Base-by-base conservation (phyloP, 371 early-diverging fungal genomes). In the Lichtheimia ornata region DNA sequence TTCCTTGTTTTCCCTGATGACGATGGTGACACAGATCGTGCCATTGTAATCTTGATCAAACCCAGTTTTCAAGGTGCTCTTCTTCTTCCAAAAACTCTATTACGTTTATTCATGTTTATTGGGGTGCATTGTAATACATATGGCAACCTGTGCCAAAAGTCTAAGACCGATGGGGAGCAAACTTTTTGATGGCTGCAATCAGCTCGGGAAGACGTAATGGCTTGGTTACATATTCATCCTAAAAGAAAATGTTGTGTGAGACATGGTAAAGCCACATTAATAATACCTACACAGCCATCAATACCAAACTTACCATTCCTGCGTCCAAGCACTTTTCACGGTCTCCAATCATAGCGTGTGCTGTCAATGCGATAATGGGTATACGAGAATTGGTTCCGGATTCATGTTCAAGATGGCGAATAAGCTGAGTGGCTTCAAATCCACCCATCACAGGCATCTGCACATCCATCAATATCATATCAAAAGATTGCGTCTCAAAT, bases 401-500 rank as follows among this genome's bases (percentile, higher is more conserved):
- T 35, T 71, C 65, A 6, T 66, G 59, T 65, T 91, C 89, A 59
- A 81, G 73, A 54, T 79, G 69, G 24, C 91, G 83, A 58, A 91
- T 91, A 52, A 73, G 72, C 64, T 78, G 82, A 1, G 90, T 91
- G 1, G 91, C 88, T 53, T 85, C 81, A 55, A 88, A 88, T 7
- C 91, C 91, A 51, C 88, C 90, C 88, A 91, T 88, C 47, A 86
- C 78, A 5, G 83, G 87, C 87, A 87, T 87, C 64, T 91, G 90
- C 17, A 90, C 86, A 63, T 91, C 92, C 92, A 91, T 91, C 59
- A 91, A 73, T 24, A 91, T 86, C 61, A 91, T 53, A 62, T 90
- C 88, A 63, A 81, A 91, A 3, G 67, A 55, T 35, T 82, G 81
- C 18, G 70, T 73, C 61, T 84, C 70, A 27, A 87, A 87, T 5